Evolutionary conservation across 352 stramenopile species (phyloP).

Genomic region (Phytopythium sindhum): DNA sequence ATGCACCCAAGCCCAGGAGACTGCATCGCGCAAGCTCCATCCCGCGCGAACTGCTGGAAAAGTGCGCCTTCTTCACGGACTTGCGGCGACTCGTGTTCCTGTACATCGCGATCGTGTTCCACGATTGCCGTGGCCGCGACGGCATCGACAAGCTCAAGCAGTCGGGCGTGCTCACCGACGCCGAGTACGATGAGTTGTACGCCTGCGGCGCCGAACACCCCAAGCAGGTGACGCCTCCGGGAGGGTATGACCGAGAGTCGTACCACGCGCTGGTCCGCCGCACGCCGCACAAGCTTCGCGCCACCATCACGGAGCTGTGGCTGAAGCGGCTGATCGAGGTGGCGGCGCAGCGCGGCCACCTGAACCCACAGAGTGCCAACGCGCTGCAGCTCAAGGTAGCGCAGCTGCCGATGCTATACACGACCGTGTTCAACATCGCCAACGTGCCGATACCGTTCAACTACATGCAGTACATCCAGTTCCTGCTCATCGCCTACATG

Average conservation of each 20-base stretch:
- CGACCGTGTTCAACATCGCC: constrained; percentile 80
- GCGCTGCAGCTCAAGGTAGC: constrained; percentile 63
- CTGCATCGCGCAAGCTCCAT: constrained; percentile 19
- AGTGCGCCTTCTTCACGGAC: constrained; percentile 77
- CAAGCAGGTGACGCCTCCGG: constrained; percentile 25
- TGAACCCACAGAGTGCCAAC: constrained; percentile 54
- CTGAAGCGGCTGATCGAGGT: constrained; percentile 74
- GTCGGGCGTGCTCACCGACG: constrained; percentile 49
- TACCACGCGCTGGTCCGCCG: constrained; percentile 54
- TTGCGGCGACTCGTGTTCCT: constrained; percentile 74
- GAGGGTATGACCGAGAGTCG: constrained; percentile 37
- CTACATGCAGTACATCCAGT: constrained; percentile 82
- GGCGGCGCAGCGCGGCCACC: constrained; percentile 49
- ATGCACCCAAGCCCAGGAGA: constrained; percentile 7
- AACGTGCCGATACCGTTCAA: constrained; percentile 86
- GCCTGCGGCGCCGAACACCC: constrained; percentile 60
- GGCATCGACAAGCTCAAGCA: constrained; percentile 66
- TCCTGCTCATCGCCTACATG: constrained; percentile 71
- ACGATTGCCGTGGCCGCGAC: constrained; percentile 66
- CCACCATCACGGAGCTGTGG: constrained; percentile 78
- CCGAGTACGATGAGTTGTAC: constrained; percentile 70
- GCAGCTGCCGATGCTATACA: constrained; percentile 68
- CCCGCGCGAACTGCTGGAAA: constrained; percentile 54
- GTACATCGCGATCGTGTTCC: constrained; percentile 83
- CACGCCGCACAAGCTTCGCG: constrained; percentile 67